phyloP scores from a whole-genome alignment of 768 basidiomycete genomes.

The Hygrophorus russula region DNA sequence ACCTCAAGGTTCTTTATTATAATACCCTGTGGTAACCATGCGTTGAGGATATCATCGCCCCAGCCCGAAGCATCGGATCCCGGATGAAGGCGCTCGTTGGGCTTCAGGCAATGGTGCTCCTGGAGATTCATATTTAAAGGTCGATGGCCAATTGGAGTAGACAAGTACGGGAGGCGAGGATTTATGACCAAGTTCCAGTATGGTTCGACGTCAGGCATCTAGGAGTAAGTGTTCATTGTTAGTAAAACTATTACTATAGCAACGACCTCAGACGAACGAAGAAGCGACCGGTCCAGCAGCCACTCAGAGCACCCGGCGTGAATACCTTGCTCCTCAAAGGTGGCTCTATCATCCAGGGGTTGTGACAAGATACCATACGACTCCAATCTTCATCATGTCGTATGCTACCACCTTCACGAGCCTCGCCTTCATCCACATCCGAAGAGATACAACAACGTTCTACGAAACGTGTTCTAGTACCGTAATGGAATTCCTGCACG shows the following conservation, averaged over 20 bases:
- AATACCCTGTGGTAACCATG: constrained; percentile 32
- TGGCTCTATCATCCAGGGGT: constrained; percentile 22
- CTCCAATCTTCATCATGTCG: constrained; percentile 38
- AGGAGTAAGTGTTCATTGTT: constrained; percentile 2
- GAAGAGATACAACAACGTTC: constrained; percentile 9
- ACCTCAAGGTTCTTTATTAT: constrained; percentile 23
- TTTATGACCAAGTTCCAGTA: constrained; percentile 13
- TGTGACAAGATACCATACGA: constrained; percentile 31
- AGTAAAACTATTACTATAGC: constrained; percentile 4
- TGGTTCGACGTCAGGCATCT: constrained; percentile 13
- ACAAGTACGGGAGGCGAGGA: constrained; percentile 14
- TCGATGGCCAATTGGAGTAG: constrained; percentile 19
- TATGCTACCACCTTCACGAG: constrained; percentile 11
- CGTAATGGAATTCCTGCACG: constrained; percentile 25
- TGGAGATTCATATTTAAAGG: constrained; percentile 29
- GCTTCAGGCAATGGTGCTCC: constrained; percentile 36
- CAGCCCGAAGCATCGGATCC: constrained; percentile 20
- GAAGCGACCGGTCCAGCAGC: constrained; percentile 36
- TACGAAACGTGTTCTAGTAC: constrained; percentile 23
- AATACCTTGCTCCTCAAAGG: constrained; percentile 31
- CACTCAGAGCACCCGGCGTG: constrained; percentile 29
- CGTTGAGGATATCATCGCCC: constrained; percentile 35
- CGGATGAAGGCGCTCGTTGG: constrained; percentile 23
- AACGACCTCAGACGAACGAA: constrained; percentile 21
- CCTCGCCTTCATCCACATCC: constrained; percentile 10